Percentiles rank a stretch among this genome's conserved stretches.
Conservation (phyloP, 139 green algal genomes). For the Picochlorum costavermella region DNA sequence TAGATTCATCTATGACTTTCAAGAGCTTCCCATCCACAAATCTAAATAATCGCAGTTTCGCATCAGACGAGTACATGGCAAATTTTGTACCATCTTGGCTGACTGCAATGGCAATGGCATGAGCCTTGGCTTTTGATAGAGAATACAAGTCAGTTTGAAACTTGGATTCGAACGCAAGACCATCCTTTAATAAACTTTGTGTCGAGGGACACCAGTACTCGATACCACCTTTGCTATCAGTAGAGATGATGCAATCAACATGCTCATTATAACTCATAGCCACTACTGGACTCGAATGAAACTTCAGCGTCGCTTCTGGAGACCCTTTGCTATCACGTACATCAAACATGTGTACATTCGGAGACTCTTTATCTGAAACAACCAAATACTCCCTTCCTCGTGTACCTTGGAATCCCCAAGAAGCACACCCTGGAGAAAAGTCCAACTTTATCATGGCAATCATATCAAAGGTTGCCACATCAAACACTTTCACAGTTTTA, state of each 20-base stretch:
- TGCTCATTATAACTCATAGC: conserved; percentile 68
- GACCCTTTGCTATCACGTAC: conserved; percentile 46
- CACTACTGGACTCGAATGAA: conserved; percentile 53
- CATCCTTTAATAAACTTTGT: conserved; percentile 39
- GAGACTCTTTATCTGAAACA: conserved; percentile 66
- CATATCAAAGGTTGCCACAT: conserved; percentile 95
- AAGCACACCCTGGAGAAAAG: conserved; percentile 67
- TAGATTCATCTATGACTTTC: conserved; percentile 76
- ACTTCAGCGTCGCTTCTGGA: conserved; percentile 42
- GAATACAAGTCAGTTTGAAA: conserved; percentile 92
- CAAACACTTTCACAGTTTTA: conserved; percentile 70
- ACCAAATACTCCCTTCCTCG: conserved; percentile 64
- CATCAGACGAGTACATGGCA: conserved; percentile 60
- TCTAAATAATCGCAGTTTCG: conserved; percentile 77
- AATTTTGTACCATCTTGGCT: conserved; percentile 75
- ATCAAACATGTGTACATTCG: conserved; percentile 75
- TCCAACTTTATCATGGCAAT: conserved; percentile 84
- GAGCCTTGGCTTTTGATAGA: conserved; percentile 75
- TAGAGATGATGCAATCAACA: conserved; percentile 49
- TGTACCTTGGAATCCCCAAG: conserved; percentile 80
- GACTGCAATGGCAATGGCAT: conserved; percentile 44
- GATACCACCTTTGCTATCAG: conserved; percentile 60
- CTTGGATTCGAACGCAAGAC: conserved; percentile 62
- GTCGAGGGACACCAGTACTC: conserved; percentile 77
- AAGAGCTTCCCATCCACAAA: conserved; percentile 80